Evolutionary conservation across 2,329 filamentous ascomycete genomes (phyloP).

Genomic region (Aspergillus eucalypticola): DNA sequence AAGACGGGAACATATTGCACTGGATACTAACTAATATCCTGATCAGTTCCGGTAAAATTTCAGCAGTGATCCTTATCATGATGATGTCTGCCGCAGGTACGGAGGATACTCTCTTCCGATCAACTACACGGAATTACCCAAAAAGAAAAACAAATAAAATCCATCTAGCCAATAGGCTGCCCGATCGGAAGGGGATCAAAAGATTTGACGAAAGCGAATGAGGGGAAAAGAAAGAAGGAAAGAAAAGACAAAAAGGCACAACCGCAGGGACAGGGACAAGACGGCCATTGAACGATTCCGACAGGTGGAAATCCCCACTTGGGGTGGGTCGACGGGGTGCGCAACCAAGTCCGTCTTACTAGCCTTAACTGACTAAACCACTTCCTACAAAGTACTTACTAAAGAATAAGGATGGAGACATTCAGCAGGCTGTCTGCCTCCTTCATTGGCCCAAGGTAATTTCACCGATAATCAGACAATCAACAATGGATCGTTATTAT

Average conservation of each 20-base stretch:
- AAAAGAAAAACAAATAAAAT: no score
- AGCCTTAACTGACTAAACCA: no score
- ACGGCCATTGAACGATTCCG: constrained; percentile 7
- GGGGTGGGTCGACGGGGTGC: background rate
- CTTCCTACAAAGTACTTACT: background rate
- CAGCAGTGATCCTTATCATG: background rate
- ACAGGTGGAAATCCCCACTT: constrained; percentile 4
- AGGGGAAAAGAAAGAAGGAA: background rate
- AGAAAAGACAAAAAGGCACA: background rate
- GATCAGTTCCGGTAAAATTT: background rate
- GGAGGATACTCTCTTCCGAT: background rate
- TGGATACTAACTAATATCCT: background rate
- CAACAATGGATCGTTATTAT: background rate
- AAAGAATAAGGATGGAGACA: background rate
- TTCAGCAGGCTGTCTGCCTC: background rate
- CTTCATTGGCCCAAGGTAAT: constrained; percentile 5
- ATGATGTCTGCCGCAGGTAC: background rate
- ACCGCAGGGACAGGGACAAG: constrained; percentile 2
- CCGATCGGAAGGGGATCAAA: background rate
- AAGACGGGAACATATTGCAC: background rate
- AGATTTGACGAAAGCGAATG: background rate
- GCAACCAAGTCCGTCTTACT: no score
- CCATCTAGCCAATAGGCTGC: background rate
- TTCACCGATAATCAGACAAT: constrained; percentile 5
- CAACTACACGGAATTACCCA: background rate